Base-by-base conservation (phyloP, 2,329 filamentous ascomycete genomes). In the Aspergillus piperis region DNA sequence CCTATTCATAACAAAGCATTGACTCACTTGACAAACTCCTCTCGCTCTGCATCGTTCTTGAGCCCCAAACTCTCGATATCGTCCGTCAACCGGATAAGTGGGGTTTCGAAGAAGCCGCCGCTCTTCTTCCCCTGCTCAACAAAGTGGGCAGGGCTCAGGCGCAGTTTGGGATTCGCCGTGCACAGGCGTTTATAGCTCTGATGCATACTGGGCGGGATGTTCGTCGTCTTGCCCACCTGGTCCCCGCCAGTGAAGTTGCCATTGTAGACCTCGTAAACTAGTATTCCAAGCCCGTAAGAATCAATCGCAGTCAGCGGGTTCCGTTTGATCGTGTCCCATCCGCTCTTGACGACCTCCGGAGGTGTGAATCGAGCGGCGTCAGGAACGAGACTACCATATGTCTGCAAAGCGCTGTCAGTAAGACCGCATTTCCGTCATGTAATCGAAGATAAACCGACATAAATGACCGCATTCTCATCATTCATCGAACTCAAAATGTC, bases 401-500 rank as follows among this genome's bases (percentile, higher is more conserved):
- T 95, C 88, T 95, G 64, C 13, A 13, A 17, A 57, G 23, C 10
- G 53, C 36, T 13, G 61, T 71, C 44, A 71, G 63, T 55, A 32
- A 62, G 48, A n/a, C 13, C 10, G 30, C 15, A 39, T 27, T 47
- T 53, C 7, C 21, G 27, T 11, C 11, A 19, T 4, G n/a, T 10
- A 25, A 23, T 23, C 21, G 3, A 2, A 21, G 10, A 10, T 21
- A 3, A 27, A 73, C 79, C 64, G 63, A 91, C 89, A 73, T 96
- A 97, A 71, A 99, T 93, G 51, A 96, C 83, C 8, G 93, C 92
- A 68, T 98, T 92, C 63, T 98, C 93, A 59, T 98, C 95, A 71
- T 97, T 98, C 79, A 98, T 88, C 39, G 90, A 97, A 78, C 93
- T 98, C 61, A 98, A 77, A 5, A 96, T 85, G 67, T 99, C 95